Evolutionary conservation across 1,284 basidiomycete genomes (phyloP).

Genomic region (Ustilago loliicola): DNA sequence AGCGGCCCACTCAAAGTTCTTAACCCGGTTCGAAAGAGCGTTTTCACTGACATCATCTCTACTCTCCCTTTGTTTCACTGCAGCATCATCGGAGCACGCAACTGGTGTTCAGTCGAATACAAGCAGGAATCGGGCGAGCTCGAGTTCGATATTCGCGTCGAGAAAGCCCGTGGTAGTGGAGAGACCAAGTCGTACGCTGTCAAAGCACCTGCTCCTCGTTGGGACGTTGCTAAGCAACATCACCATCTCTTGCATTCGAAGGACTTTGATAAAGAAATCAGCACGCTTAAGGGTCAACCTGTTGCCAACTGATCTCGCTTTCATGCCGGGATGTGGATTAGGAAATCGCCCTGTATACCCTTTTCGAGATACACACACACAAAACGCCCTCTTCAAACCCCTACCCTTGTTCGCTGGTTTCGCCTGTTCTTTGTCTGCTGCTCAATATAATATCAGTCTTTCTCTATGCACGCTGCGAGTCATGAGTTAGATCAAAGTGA

Average conservation of each 20-base stretch:
- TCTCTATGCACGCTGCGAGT: not conserved
- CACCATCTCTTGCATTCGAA: conserved; percentile 46
- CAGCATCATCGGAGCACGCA: conserved; percentile 84
- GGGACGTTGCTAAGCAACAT: conserved; percentile 41
- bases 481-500: not conserved
- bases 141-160: conserved; percentile 88
- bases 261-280: conserved; percentile 40
- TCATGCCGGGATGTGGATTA: not conserved
- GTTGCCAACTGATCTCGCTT: not conserved
- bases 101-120: conserved; percentile 86
- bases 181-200: conserved; percentile 64
- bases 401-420: not conserved
- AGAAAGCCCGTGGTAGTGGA: conserved; percentile 71
- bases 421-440: not conserved
- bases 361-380: conserved; percentile 1
- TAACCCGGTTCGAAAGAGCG: not conserved
- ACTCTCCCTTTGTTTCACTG: not conserved
- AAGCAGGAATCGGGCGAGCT: conserved; percentile 78
- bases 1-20: conserved; percentile 27
- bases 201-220: conserved; percentile 58
- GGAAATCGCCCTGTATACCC: conserved; percentile 13
- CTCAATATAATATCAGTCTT: conserved; percentile 6
- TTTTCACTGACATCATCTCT: conserved; percentile 32
- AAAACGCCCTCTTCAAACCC: not conserved
- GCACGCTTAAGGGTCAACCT: conserved; percentile 19